Base-by-base conservation (phyloP, 768 basidiomycete genomes). In the Suillus americanus region DNA sequence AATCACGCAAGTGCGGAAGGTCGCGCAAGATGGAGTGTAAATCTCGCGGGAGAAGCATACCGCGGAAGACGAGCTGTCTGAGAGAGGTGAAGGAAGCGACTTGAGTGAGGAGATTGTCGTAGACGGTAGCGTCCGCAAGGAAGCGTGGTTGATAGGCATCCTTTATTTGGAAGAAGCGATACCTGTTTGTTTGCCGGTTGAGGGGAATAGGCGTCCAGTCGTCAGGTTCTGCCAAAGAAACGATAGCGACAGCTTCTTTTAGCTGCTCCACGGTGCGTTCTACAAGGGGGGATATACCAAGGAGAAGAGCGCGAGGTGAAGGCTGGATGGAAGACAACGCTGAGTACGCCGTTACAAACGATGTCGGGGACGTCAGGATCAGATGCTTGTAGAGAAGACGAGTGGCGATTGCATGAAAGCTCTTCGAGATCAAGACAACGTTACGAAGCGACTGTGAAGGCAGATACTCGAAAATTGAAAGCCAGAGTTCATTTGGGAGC, bases 401-500 rank as follows among this genome's bases (percentile, higher is more conserved):
- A 1, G 69, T 45, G 1, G 69, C 76, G 43, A 77, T 75, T 0
- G 68, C 62, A 51, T 72, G 71, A 68, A 80, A 80, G 23, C 62
- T 71, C 28, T 62, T 75, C 69, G 64, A 75, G 0, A 77, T 65
- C 62, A 72, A 69, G 2, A 78, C 74, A 61, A 80, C 66, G 61
- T 65, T 64, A 41, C 74, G 70, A 56, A 80, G 67, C 67, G 79
- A 77, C n/a, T 41, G 48, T 0, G 77, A 71, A 0, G 64, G 55
- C 38, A 80, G 67, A 8, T 71, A 67, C 41, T 78, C 79, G 50
- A 80, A 80, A 37, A 80, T 74, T 61, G 67, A 65, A 68, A 80
- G 68, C 79, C 79, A 80, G 1, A 80, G 69, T 46, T 80, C 80
- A 48, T 72, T 74, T 2, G 80, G 80, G 37, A 80, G 65, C 18